phyloP scores from a whole-genome alignment of 2,329 filamentous ascomycete genomes.

The Phyllosticta capitalensis region DNA sequence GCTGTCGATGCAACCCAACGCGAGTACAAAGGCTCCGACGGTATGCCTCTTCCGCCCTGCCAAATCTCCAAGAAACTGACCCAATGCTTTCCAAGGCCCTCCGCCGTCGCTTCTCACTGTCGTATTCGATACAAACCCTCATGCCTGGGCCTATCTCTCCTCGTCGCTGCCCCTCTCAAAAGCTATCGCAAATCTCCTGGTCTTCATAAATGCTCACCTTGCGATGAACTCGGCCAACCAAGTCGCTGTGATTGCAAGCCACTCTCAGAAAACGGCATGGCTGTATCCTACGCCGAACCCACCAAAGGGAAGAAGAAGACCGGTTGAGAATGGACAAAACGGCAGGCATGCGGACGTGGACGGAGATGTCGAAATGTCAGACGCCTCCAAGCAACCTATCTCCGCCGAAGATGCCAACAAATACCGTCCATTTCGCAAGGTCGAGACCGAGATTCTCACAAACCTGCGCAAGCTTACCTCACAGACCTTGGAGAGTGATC shows the following conservation, averaged over 20 bases:
- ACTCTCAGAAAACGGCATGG: constrained; percentile 78
- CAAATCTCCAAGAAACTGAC: neutral
- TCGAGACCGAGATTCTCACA: constrained; percentile 69
- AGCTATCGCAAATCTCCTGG: constrained; percentile 78
- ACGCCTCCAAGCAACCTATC: constrained; percentile 18
- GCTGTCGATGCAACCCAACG: constrained; percentile 51
- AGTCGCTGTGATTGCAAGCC: constrained; percentile 82
- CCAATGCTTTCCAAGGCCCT: constrained; percentile 32
- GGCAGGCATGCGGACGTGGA: neutral
- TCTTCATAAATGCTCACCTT: constrained; percentile 95
- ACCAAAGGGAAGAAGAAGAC: neutral
- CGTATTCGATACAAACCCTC: constrained; percentile 91
- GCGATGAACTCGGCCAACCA: constrained; percentile 90
- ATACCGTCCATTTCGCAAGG: constrained; percentile 80
- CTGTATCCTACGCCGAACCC: constrained; percentile 60
- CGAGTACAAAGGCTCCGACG: constrained; percentile 28
- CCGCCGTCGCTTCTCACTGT: constrained; percentile 79
- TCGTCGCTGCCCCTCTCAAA: constrained; percentile 68
- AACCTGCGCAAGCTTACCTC: constrained; percentile 67
- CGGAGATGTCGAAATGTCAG: constrained; percentile 2
- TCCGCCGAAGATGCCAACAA: constrained; percentile 60
- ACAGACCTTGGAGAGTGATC: constrained; percentile 52
- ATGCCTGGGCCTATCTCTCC: constrained; percentile 77
- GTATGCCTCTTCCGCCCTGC: constrained; percentile 16
- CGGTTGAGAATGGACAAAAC: constrained; percentile 1